Evolutionary conservation across 164 flowering plant species (phyloP).

Genomic region (Vitis rotundifolia): DNA sequence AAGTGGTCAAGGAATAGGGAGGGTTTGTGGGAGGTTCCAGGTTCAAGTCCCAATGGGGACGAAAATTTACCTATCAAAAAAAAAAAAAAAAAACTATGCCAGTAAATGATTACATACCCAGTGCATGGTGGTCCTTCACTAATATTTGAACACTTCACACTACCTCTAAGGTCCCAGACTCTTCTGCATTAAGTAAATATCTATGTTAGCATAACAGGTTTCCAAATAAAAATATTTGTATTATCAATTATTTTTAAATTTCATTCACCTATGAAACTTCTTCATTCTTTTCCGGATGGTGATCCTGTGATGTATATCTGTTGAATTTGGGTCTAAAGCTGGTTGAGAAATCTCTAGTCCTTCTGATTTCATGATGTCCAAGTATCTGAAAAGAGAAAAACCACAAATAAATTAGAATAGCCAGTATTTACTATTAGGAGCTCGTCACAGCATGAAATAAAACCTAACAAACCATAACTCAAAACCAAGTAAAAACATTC

Average conservation of each 20-base stretch:
- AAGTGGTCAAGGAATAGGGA: no score
- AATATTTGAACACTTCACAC: slow-evolving; percentile 57
- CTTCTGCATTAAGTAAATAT: slow-evolving; percentile 51
- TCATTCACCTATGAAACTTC: slow-evolving; percentile 66
- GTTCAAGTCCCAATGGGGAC: no score
- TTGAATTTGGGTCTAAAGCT: slow-evolving; percentile 81
- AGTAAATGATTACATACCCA: slow-evolving; percentile 48
- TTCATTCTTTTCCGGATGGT: slow-evolving; percentile 65
- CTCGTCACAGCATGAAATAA: not conserved
- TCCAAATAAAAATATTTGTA: not conserved
- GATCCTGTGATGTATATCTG: slow-evolving; percentile 89
- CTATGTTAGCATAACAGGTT: not conserved
- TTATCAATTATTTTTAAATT: not conserved
- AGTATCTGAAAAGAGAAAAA: slow-evolving; percentile 52
- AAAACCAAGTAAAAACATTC: not conserved
- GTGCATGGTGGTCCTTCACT: slow-evolving; percentile 94
- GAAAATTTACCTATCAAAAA: not conserved
- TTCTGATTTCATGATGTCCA: slow-evolving; percentile 73
- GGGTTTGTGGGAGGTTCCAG: no score
- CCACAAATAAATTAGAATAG: not conserved
- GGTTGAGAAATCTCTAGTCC: slow-evolving; percentile 96
- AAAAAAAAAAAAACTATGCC: not conserved
- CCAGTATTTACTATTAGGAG: not conserved
- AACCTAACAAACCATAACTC: not conserved
- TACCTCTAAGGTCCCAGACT: slow-evolving; percentile 75